Conservation (phyloP, 2,329 filamentous ascomycete genomes). For the Podosphaera xanthii region DNA sequence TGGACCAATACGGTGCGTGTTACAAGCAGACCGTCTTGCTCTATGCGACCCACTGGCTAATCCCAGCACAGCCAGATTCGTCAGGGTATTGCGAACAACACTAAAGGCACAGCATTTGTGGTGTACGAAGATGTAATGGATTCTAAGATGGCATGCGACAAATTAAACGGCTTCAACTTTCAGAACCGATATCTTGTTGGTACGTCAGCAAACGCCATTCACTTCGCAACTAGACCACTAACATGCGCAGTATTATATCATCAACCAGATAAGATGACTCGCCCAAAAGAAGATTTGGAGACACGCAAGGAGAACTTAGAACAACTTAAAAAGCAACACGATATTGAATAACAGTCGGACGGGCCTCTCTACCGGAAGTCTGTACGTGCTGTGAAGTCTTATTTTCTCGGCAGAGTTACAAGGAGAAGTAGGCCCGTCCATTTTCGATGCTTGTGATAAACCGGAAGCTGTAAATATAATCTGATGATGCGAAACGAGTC, state of each 20-base stretch:
- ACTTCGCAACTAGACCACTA: slow-evolving; percentile 2
- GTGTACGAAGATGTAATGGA: slow-evolving; percentile 99
- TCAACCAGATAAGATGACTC: slow-evolving; percentile 57
- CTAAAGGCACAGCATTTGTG: slow-evolving; percentile 95
- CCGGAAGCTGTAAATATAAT: too few relatives aligned
- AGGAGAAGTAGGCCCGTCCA: too few relatives aligned
- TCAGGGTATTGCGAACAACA: slow-evolving; percentile 89
- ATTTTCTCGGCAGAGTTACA: too few relatives aligned
- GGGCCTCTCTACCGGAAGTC: slow-evolving; percentile 24
- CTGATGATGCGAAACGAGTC: too few relatives aligned
- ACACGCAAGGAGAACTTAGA: slow-evolving; percentile 92
- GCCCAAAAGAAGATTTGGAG: slow-evolving; percentile 82
- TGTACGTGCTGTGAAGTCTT: too few relatives aligned
- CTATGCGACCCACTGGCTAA: neutral
- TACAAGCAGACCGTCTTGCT: neutral
- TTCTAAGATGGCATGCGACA: slow-evolving; percentile 96
- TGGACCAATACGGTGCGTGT: slow-evolving; percentile 57
- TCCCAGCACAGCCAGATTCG: slow-evolving; percentile 62
- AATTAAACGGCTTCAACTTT: slow-evolving; percentile 99
- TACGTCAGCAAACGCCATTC: slow-evolving; percentile 25
- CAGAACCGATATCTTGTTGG: slow-evolving; percentile 97
- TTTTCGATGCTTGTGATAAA: too few relatives aligned
- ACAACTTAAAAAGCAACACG: slow-evolving; percentile 91
- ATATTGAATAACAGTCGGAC: slow-evolving; percentile 88
- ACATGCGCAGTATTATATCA: slow-evolving; percentile 40